phyloP scores from a whole-genome alignment of 768 basidiomycete species.

The Leucogyrophana mollusca region DNA sequence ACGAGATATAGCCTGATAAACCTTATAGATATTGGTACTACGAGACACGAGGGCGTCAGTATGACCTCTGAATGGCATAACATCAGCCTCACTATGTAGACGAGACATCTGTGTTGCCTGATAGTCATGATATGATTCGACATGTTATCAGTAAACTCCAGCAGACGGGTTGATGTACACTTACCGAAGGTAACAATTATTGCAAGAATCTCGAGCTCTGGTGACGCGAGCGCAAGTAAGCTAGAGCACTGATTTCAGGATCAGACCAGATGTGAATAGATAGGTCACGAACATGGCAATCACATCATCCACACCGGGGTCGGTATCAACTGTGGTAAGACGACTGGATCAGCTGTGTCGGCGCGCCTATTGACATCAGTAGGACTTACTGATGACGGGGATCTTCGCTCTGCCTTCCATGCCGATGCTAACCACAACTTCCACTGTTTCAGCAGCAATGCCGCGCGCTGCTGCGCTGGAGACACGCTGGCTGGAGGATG shows the following conservation, averaged over 20 bases:
- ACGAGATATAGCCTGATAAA: constrained; percentile 64
- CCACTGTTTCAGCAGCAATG: constrained; percentile 1
- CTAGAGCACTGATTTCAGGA: constrained; percentile 34
- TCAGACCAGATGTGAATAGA: not conserved
- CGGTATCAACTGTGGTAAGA: constrained; percentile 64
- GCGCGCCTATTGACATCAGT: not conserved
- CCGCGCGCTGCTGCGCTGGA: not conserved
- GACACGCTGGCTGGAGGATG: too few relatives aligned
- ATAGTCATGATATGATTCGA: too few relatives aligned
- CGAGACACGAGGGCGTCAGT: not conserved
- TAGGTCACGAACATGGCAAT: constrained; percentile 64
- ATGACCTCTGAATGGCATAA: constrained; percentile 7
- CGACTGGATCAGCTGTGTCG: constrained; percentile 6
- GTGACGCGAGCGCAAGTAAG: constrained; percentile 75
- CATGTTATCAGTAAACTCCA: not conserved
- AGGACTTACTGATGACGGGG: constrained; percentile 66
- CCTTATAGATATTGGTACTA: constrained; percentile 73
- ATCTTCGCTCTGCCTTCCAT: constrained; percentile 31
- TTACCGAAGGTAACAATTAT: constrained; percentile 76
- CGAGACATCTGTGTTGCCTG: constrained; percentile 72
- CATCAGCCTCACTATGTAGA: constrained; percentile 53
- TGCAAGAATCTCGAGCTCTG: constrained; percentile 78
- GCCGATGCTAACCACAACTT: too few relatives aligned
- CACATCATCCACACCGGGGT: constrained; percentile 84
- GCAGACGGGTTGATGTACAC: constrained; percentile 13